Base-by-base conservation (phyloP, 2,329 filamentous ascomycete genomes). In the Epichloe bromicola region DNA sequence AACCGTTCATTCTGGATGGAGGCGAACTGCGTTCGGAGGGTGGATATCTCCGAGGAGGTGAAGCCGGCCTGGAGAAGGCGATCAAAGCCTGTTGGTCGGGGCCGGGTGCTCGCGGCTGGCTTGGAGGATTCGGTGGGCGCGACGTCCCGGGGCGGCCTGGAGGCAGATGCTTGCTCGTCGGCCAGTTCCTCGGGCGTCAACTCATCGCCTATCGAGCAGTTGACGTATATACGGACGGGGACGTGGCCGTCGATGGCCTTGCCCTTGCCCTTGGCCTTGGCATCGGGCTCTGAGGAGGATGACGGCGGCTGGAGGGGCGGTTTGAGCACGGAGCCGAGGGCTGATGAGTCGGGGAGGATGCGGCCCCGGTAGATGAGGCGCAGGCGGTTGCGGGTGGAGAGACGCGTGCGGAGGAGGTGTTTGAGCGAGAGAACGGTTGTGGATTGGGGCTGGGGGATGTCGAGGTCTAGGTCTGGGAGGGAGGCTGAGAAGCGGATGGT, bases 301-400 rank as follows among this genome's bases (percentile, higher is more conserved):
- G 79, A 78, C 0, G 79, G 75, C 0, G 78, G 71, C 0, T 80
- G 76, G 1, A 85, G 71, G 0, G 80, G 78, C 2, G 85, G 69
- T 53, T 79, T 81, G 45, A 97, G 74, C 1, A 84, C 85, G 37
- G 75, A 69, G 53, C 79, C 75, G 26, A 98, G 74, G 5, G 86
- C 76, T 10, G 79, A 75, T 37, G 74, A 70, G 65, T 96, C 90
- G 57, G 83, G 76, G 47, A 97, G 82, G 53, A 95, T 85, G 63
- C 87, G 89, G 55, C 93, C 93, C 48, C 87, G 80, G 66, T 95
- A 83, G 65, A 97, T 96, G 56, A 98, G 81, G 53, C 91, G 88
- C 34, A 97, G 79, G 37, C 88, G 85, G 55, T 80, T 82, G 41
- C 78, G 73, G 14, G 82, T 78, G 5, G 83, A 75, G 20, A 96